Base-by-base conservation (phyloP, 164 flowering plant species). In the Echeveria elegans region DNA sequence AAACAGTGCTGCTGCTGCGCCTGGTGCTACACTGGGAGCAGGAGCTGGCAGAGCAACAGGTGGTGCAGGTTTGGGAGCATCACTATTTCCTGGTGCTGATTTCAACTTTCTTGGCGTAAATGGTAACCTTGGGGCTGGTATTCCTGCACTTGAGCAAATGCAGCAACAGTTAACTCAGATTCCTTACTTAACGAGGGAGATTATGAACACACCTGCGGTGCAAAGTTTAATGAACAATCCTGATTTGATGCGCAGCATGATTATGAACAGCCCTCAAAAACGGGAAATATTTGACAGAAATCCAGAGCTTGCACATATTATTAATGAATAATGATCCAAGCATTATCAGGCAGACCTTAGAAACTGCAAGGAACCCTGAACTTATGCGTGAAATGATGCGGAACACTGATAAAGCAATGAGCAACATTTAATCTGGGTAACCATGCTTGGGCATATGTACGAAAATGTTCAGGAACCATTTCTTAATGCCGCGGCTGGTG, bases 151-250 rank as follows among this genome's bases (percentile, higher is more conserved):
- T 56, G 84, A 82, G 31, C 82, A 82, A 71, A 72, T 80, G 75
- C 84, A 81, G 62, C 82, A 82, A 64, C 82, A 81, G 53, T 45
- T 82, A 66, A 70, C 81, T 59, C 78, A 72, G 66, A 82, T 81
- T 66, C 84, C 86, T 48, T 79, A 71, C 75, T 76, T 82, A 69
- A 79, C 81, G 79, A 75, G 86, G 56, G 84, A 82, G 29, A 75
- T 82, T 32, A 81, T 82, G 82, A 77, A 80, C 63, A 75, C 74
- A 70, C 86, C 86, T 31, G 80, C 68, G 31, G 67, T 82, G 65
- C 86, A 79, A 69, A 78, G 70, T 59, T 65, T 81, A 30, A 74
- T 82, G 81, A 79, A 81, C 60, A 81, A 82, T 45, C 86, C 83
- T 34, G 86, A 82, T 2, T 50, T 80, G 18, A 77, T 82, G 81